Conservation (phyloP, 805 yeast species). For the Brettanomyces custersianus region DNA sequence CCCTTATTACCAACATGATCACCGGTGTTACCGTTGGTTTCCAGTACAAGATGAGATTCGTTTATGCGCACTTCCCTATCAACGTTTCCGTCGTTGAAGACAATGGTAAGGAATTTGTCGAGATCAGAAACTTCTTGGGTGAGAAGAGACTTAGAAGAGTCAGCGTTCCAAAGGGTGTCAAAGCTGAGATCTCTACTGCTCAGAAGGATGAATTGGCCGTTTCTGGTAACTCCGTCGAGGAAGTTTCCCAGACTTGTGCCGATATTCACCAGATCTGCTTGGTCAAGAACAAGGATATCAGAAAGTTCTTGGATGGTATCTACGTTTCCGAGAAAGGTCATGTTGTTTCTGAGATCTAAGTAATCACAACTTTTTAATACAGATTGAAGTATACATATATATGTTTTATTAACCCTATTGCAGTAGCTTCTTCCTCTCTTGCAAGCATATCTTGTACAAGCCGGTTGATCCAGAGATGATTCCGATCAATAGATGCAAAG, state of each 20-base stretch:
- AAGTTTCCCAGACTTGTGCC: constrained; percentile 97
- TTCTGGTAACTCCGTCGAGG: constrained; percentile 93
- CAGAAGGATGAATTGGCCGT: constrained; percentile 94
- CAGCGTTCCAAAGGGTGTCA: constrained; percentile 82
- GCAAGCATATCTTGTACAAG: constrained; percentile 20
- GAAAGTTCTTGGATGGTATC: constrained; percentile 99
- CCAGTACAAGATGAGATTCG: constrained; percentile 99
- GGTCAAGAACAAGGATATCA: constrained; percentile 99
- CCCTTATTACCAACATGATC: constrained; percentile 87
- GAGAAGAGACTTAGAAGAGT: constrained; percentile 94
- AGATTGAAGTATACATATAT: no score
- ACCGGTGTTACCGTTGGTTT: constrained; percentile 99
- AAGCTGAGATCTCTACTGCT: constrained; percentile 66
- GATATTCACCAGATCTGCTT: constrained; percentile 96
- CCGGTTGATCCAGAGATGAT: constrained; percentile 25
- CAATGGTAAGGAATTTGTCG: constrained; percentile 68
- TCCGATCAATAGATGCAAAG: constrained; percentile 23
- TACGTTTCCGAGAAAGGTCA: constrained; percentile 94
- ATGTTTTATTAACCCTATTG: no score
- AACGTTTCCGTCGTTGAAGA: constrained; percentile 85
- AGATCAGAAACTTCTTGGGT: constrained; percentile 99
- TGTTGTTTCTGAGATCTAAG: constrained; percentile 45
- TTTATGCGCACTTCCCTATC: constrained; percentile 99
- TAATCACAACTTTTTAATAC: background rate
- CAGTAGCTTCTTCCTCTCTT: no score